Conservation (phyloP, 257 asterid species). For the Oldenlandia corymbosa region DNA sequence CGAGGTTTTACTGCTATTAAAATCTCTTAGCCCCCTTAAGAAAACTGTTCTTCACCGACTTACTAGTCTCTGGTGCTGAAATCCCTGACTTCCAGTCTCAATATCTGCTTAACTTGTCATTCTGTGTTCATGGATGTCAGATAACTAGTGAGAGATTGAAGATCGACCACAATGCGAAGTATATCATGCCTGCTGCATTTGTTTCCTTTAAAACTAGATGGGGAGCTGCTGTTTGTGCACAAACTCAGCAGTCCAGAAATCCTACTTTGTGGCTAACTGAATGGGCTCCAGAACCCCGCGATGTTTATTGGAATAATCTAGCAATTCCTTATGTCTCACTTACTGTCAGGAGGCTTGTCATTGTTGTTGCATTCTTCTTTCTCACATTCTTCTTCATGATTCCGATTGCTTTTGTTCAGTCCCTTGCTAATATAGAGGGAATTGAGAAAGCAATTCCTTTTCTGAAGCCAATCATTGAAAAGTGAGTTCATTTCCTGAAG, state of each 20-base stretch:
- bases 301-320: conserved; percentile 72
- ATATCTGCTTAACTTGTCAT: not conserved
- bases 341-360: conserved; percentile 64
- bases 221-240: conserved; percentile 96
- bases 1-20: not conserved
- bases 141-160: conserved; percentile 61
- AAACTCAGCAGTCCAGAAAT: conserved; percentile 78
- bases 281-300: conserved; percentile 96
- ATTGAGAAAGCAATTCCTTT: conserved; percentile 62
- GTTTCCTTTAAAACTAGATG: conserved; percentile 89
- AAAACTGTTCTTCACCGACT: not conserved
- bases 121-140: conserved; percentile 30
- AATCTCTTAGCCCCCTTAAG: not conserved
- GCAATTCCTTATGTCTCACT: conserved; percentile 89
- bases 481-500: conserved; percentile 41
- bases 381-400: conserved; percentile 85
- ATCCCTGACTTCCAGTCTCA: not conserved
- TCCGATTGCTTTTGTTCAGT: conserved; percentile 85
- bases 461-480: conserved; percentile 53
- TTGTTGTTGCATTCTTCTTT: conserved; percentile 76
- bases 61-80: not conserved
- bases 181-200: conserved; percentile 78
- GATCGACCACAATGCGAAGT: conserved; percentile 48
- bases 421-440: conserved; percentile 79
- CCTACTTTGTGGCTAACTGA: conserved; percentile 89